Conservation (phyloP, 192 early-diverging fungal genomes). For the Rhizophlyctis rosea region DNA sequence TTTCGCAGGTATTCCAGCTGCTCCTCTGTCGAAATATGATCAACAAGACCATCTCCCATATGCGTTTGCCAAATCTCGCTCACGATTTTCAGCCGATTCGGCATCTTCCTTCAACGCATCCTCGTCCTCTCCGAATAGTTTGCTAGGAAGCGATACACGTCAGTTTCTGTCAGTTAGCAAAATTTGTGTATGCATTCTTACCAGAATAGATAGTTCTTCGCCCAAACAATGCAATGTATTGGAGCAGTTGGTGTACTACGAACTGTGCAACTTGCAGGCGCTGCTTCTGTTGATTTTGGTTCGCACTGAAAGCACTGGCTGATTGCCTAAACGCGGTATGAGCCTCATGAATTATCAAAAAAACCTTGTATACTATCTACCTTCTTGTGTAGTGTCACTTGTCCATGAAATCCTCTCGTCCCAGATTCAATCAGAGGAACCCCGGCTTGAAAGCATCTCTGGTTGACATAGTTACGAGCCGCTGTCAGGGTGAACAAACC, state of each 20-base stretch:
- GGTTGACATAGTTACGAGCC: slow-evolving; percentile 90
- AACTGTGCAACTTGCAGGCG: slow-evolving; percentile 96
- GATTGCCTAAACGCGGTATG: not conserved
- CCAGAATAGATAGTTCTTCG: slow-evolving; percentile 92
- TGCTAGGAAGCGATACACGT: slow-evolving; percentile 30
- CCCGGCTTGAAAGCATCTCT: slow-evolving; percentile 88
- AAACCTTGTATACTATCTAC: slow-evolving; percentile 32
- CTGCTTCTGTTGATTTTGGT: slow-evolving; percentile 78
- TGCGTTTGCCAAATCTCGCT: not conserved
- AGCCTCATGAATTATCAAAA: not conserved
- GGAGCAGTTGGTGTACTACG: slow-evolving; percentile 90
- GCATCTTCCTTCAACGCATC: slow-evolving; percentile 37
- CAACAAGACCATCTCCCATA: not conserved
- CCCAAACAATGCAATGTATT: slow-evolving; percentile 99
- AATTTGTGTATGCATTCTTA: slow-evolving; percentile 29
- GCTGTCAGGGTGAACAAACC: slow-evolving; percentile 45
- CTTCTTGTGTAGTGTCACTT: slow-evolving; percentile 83
- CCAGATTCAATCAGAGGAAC: slow-evolving; percentile 95
- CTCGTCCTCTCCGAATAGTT: slow-evolving; percentile 74
- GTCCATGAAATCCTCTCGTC: slow-evolving; percentile 91
- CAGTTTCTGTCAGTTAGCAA: slow-evolving; percentile 3
- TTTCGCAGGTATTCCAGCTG: slow-evolving; percentile 71
- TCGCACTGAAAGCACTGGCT: slow-evolving; percentile 96
- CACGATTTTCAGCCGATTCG: slow-evolving; percentile 53
- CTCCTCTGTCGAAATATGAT: slow-evolving; percentile 42